Base-by-base conservation (phyloP, 2,329 filamentous ascomycete species). In the Sphaerulina musiva region DNA sequence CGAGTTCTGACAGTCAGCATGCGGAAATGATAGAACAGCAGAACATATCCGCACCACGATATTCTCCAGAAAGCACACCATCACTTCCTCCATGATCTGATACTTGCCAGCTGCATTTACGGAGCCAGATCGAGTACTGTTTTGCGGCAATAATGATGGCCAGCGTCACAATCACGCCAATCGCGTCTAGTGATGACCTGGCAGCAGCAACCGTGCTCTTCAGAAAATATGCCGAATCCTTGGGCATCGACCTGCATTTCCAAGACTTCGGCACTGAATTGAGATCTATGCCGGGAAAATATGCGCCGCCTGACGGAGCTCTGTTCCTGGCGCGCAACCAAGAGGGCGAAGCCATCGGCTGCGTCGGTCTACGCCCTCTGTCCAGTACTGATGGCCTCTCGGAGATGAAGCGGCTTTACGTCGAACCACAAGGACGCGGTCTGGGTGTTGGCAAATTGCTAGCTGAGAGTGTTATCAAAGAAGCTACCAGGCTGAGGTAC, bases 381-480 rank as follows among this genome's bases (percentile, higher is more conserved):
- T 36, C 17, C 12, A 34, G 42, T 17, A 17, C 14, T 2, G 20
- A 17, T 4, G 56, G 46, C 8, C 41, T 41, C 29, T 63, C 59
- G 57, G 81, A 84, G 64, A 77, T 83, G 70, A 84, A 84, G 64
- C 72, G 80, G 1, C 69, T 84, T 0, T 84, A 80, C 59, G 73
- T 80, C 7, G 56, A 68, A 2, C 76, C 77, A 0, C 62, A 69
- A 40, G 73, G 74, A 1, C 73, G 80, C 23, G 77, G 80, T 2
- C 59, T 71, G 10, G 78, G 79, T 0, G 63, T 80, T 1, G 79
- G 80, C 1, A 72, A 70, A 48, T 68, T 69, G 2, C 67, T 84
- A 14, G 72, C 80, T 4, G 66, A 73, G 44, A 66, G 64, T 0
- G 71, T 76, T 3, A 62, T 83, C 4, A 63, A 65, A 4, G 67